A percentile compares a stretch with the other conserved stretches of the same genome.
Evolutionary conservation across 116 monocot genomes (phyloP).

Genomic region (Trichopus zeylanicus): DNA sequence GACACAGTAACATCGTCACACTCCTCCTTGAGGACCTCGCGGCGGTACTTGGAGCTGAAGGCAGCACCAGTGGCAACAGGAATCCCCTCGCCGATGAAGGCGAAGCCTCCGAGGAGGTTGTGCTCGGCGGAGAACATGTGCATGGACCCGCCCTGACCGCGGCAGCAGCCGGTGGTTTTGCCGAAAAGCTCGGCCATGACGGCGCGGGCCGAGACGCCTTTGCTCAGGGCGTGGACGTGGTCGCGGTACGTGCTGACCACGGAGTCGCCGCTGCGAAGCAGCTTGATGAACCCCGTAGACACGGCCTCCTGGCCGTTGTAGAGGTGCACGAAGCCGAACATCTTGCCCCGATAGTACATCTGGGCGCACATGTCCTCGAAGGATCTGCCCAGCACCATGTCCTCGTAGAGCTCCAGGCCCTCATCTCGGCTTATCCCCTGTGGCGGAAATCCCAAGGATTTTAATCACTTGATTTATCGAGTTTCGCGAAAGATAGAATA

Average conservation of each 20-base stretch:
- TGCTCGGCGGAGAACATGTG: conserved; percentile 86
- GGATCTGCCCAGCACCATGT: conserved; percentile 73
- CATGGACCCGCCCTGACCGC: conserved; percentile 98
- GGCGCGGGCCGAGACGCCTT: conserved; percentile 61
- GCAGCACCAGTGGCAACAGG: conserved; percentile 89
- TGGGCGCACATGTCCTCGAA: conserved; percentile 96
- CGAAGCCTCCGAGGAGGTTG: conserved; percentile 81
- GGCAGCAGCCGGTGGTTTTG: conserved; percentile 91
- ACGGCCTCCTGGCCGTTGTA: conserved; percentile 93
- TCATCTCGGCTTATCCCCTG: conserved; percentile 41
- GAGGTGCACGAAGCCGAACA: conserved; percentile 93
- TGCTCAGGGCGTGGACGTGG: conserved; percentile 85
- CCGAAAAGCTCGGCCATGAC: conserved; percentile 95
- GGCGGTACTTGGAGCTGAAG: conserved; percentile 67
- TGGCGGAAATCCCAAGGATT: not conserved
- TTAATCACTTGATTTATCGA: not conserved
- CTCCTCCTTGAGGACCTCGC: conserved; percentile 62
- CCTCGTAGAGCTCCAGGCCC: conserved; percentile 73
- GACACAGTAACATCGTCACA: conserved; percentile 59
- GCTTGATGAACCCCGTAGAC: conserved; percentile 78
- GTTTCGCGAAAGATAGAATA: not conserved
- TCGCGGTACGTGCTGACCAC: conserved; percentile 86
- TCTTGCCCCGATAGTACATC: conserved; percentile 96
- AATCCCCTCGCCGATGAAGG: conserved; percentile 92
- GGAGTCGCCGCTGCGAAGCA: conserved; percentile 33